Conservation (phyloP, 768 basidiomycete species). For the Panus rudis region DNA sequence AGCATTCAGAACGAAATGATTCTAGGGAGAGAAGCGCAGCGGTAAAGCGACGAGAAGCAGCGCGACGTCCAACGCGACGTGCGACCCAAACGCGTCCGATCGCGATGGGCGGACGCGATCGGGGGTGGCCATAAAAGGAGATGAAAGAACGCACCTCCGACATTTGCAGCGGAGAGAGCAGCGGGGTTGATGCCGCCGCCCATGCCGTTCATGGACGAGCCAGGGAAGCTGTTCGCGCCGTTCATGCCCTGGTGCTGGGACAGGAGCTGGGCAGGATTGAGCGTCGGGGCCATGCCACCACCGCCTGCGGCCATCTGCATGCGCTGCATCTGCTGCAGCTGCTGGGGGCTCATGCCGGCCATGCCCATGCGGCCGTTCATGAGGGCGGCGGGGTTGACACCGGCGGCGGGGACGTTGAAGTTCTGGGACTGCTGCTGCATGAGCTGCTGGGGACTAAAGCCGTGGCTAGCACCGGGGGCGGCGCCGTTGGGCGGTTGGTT, state of each 20-base stretch:
- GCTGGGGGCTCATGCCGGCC: conserved; percentile 10
- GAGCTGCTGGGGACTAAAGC: no score
- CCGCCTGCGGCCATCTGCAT: conserved; percentile 7
- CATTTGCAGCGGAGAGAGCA: conserved; percentile 4
- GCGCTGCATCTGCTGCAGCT: conserved; percentile 11
- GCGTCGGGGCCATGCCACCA: conserved; percentile 4
- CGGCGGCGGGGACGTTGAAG: no score
- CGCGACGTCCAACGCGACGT: background rate
- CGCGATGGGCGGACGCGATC: background rate
- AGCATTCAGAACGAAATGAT: conserved; percentile 14
- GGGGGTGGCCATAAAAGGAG: background rate
- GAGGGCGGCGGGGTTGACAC: conserved; percentile 9
- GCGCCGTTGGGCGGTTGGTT: no score
- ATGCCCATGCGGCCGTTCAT: conserved; percentile 7
- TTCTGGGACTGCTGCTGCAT: no score
- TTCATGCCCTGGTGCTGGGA: conserved; percentile 17
- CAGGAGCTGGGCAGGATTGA: conserved; percentile 19
- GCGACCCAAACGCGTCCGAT: background rate
- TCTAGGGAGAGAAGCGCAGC: background rate
- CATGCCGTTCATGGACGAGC: conserved; percentile 18
- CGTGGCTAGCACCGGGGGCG: no score
- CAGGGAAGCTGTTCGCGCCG: conserved; percentile 15
- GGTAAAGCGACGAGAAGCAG: background rate
- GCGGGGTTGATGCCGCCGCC: conserved; percentile 18
- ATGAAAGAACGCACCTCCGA: background rate